Evolutionary conservation across 306 rosid genomes (phyloP).

Genomic region (Chamaecrista fasciculata): DNA sequence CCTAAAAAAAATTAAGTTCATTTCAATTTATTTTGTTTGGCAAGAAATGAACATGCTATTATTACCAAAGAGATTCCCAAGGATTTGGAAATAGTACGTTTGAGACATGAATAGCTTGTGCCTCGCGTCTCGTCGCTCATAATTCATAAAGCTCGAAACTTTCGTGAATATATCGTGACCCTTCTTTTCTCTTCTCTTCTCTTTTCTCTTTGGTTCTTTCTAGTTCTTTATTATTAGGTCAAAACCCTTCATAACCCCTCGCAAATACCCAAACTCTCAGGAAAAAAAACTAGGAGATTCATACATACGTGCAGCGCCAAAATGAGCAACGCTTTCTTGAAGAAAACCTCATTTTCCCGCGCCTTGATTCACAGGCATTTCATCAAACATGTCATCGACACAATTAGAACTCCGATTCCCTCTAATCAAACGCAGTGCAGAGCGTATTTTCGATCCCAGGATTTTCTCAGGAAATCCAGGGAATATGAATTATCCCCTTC

Average conservation of each 20-base stretch:
- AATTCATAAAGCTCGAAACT: neutral
- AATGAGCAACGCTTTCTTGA: conserved; percentile 37
- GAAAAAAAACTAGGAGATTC: too few species aligned
- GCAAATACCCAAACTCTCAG: neutral
- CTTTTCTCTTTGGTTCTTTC: neutral
- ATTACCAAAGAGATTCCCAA: too few species aligned
- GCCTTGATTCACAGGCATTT: conserved; percentile 13
- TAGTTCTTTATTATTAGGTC: neutral
- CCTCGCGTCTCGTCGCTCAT: too few species aligned
- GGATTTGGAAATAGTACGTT: neutral
- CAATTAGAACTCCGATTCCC: neutral
- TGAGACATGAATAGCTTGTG: too few species aligned
- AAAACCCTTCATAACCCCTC: conserved; percentile 12
- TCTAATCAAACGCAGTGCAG: conserved; percentile 27
- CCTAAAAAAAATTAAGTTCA: too few species aligned
- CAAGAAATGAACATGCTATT: too few species aligned
- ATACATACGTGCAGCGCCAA: neutral
- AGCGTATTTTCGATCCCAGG: conserved; percentile 39
- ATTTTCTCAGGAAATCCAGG: conserved; percentile 35
- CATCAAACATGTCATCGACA: neutral
- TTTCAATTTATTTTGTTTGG: too few species aligned
- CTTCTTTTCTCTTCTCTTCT: too few species aligned
- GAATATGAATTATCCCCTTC: conserved; percentile 39
- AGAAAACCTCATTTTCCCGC: conserved; percentile 22
- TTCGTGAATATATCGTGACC: neutral